phyloP scores from a whole-genome alignment of 2,329 filamentous ascomycete genomes.

The Rutstroemia sp. region DNA sequence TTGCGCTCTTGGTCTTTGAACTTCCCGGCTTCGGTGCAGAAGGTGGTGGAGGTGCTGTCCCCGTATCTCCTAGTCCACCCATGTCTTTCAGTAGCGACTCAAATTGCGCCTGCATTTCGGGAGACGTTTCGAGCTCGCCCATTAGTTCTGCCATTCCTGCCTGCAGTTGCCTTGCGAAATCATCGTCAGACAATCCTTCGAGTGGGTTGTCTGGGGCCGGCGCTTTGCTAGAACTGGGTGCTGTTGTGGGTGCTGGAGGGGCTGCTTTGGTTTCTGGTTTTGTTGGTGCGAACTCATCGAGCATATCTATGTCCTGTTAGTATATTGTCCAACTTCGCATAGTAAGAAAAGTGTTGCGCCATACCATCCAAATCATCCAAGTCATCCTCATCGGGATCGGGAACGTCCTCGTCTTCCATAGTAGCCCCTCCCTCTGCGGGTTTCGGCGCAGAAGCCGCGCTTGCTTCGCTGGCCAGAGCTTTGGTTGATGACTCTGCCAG shows the following conservation, averaged over 20 bases:
- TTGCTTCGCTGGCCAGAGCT: slow-evolving; percentile 13
- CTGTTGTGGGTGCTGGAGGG: slow-evolving; percentile 16
- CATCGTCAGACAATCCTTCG: slow-evolving; percentile 56
- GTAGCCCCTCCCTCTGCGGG: slow-evolving; percentile 8
- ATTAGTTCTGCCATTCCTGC: slow-evolving; percentile 82
- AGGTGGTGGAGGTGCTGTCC: slow-evolving; percentile 15
- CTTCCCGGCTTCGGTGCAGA: slow-evolving; percentile 10
- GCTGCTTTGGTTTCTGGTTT: slow-evolving; percentile 44
- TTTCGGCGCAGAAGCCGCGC: slow-evolving; percentile 5
- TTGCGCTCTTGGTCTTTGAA: slow-evolving; percentile 9
- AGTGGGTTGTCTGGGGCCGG: slow-evolving; percentile 17
- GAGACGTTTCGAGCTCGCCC: slow-evolving; percentile 57
- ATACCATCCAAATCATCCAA: slow-evolving; percentile 84
- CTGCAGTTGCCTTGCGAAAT: slow-evolving; percentile 81
- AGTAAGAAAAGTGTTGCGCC: slow-evolving; percentile 12
- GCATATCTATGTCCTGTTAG: slow-evolving; percentile 56
- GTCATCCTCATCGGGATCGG: slow-evolving; percentile 89
- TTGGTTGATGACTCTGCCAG: slow-evolving; percentile 13
- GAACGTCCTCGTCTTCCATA: slow-evolving; percentile 45
- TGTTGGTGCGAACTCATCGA: slow-evolving; percentile 77
- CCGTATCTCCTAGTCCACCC: slow-evolving; percentile 40
- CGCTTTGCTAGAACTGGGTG: slow-evolving; percentile 22
- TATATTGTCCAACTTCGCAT: not conserved
- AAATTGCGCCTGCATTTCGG: slow-evolving; percentile 72
- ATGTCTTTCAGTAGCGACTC: slow-evolving; percentile 71